Evolutionary conservation across 345 rosid species (phyloP).

Genomic region (Populus tremula): DNA sequence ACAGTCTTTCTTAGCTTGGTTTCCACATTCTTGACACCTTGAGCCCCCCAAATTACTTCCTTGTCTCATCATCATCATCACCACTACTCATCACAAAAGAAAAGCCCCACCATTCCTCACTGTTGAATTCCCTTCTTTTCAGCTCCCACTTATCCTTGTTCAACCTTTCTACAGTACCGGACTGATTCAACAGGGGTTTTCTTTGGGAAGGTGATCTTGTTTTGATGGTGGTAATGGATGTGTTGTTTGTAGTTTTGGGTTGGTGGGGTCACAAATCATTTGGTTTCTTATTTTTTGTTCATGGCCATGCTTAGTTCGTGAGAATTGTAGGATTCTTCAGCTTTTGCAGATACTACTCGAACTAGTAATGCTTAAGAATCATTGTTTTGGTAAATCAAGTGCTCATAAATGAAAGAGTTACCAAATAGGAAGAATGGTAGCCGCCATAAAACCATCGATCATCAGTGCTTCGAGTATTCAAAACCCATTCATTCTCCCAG

Average conservation of each 20-base stretch:
- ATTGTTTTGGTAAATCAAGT: neutral
- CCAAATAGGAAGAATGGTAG: neutral
- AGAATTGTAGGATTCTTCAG: neutral
- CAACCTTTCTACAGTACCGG: neutral
- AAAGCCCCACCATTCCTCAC: neutral
- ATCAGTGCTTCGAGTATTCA: neutral
- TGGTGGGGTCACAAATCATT: neutral
- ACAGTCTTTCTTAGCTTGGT: slow-evolving; percentile 68
- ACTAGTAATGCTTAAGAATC: neutral
- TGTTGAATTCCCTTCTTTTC: neutral
- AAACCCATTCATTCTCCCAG: neutral
- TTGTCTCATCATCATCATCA: slow-evolving; percentile 17
- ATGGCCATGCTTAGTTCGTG: neutral
- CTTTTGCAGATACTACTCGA: neutral
- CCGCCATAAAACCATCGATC: neutral
- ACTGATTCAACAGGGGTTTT: neutral
- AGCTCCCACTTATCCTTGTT: neutral
- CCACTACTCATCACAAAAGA: neutral
- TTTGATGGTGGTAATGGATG: neutral
- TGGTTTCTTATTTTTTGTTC: neutral
- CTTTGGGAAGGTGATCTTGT: neutral
- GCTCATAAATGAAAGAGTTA: neutral
- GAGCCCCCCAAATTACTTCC: slow-evolving; percentile 14
- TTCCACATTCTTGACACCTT: slow-evolving; percentile 72
- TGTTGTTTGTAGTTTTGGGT: neutral